phyloP scores from a whole-genome alignment of 148 eudicot species.

The Chenopodium berlandieri region DNA sequence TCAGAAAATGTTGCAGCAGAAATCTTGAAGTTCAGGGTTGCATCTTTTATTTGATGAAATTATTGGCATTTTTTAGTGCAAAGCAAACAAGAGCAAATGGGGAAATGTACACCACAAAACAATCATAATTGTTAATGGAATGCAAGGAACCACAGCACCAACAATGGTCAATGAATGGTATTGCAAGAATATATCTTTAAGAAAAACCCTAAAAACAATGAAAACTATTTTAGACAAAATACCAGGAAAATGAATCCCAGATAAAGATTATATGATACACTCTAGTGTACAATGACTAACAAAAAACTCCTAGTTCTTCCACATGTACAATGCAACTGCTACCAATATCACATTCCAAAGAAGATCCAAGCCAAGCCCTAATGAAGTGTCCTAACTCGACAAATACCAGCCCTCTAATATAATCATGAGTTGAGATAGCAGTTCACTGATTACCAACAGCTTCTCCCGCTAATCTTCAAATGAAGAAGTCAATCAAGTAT shows the following conservation, averaged over 20 bases:
- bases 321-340: conserved; percentile 22
- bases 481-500: neutral
- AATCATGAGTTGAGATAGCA: neutral
- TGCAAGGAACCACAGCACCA: neutral
- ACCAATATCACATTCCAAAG: conserved; percentile 1
- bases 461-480: conserved; percentile 11
- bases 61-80: neutral
- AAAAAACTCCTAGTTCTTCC: conserved; percentile 13
- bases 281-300: neutral
- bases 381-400: neutral
- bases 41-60: neutral
- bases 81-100: neutral
- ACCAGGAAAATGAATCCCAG: neutral
- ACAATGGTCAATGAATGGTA: neutral
- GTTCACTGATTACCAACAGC: conserved; percentile 15
- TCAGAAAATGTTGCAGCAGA: neutral
- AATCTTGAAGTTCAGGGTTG: neutral
- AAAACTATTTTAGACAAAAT: neutral
- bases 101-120: neutral
- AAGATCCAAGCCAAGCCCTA: neutral
- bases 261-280: conserved; percentile 27
- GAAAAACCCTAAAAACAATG: neutral
- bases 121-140: neutral
- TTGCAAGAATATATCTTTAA: neutral
- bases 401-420: neutral